Conservation (phyloP, 2,329 filamentous ascomycete species). For the Xylariaceae sp. region DNA sequence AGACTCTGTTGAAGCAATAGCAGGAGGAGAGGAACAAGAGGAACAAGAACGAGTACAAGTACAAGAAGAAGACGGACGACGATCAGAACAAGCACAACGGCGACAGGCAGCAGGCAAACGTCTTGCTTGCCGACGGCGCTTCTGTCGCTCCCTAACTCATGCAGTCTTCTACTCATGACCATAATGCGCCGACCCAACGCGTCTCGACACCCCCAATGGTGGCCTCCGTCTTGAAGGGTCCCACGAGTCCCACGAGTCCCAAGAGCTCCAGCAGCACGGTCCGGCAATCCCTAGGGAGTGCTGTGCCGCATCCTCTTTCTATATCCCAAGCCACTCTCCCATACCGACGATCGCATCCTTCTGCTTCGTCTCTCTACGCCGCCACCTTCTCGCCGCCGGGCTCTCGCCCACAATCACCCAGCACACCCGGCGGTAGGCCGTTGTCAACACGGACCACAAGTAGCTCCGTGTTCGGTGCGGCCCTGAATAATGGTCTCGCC, state of each 20-base stretch:
- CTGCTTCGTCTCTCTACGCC: constrained; percentile 59
- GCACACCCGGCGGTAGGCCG: constrained; percentile 58
- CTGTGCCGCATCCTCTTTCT: constrained; percentile 44
- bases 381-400: constrained; percentile 64
- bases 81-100: neutral
- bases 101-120: neutral
- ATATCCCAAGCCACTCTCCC: constrained; percentile 52
- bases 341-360: constrained; percentile 52
- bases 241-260: neutral
- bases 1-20: neutral
- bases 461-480: constrained; percentile 54
- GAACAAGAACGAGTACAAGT: too few species aligned
- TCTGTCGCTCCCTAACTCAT: constrained; percentile 23
- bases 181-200: constrained; percentile 56
- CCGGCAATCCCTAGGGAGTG: constrained; percentile 52
- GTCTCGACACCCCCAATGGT: constrained; percentile 66
- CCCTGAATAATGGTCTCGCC: constrained; percentile 41
- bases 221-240: constrained; percentile 49
- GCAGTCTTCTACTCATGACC: constrained; percentile 29
- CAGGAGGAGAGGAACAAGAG: constrained; percentile 3
- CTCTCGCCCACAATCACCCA: constrained; percentile 65
- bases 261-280: constrained; percentile 59
- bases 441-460: constrained; percentile 55
- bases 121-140: neutral
- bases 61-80: neutral